Base-by-base conservation (phyloP, 345 rosid genomes). In the Jatropha curcas region DNA sequence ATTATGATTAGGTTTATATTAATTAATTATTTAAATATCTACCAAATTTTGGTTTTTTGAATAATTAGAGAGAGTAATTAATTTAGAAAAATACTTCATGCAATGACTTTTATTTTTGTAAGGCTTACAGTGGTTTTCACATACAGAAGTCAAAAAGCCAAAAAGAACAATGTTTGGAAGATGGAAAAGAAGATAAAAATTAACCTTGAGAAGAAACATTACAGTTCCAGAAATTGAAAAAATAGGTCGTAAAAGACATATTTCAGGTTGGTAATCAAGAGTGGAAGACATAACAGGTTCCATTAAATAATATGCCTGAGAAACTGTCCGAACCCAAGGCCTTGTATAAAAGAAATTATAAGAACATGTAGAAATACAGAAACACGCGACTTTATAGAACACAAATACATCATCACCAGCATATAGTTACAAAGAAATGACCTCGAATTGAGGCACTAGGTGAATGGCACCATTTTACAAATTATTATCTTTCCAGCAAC, bases 301-400 rank as follows among this genome's bases (percentile, higher is more conserved):
- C 16, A 41, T 8, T 50, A 12, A 39, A 68, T 53, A 53, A 41
- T 27, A 27, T 27, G 20, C 56, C 7, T 5, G 27, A 10, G n/a
- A 35, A 0, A 37, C 22, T 55, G 30, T 55, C 69, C 69, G 17
- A 51, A 67, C 61, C 52, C 70, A 69, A 52, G 27, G 56, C 57
- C 43, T 69, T 52, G 65, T 45, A 73, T 76, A 66, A 71, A 41
- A 68, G 4, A 51, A 69, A 70, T 31, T n/a, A 27, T 48, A 67
- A 72, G n/a, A 59, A 51, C 31, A 24, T 76, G 66, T 30, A 71
- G 59, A 28, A 80, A 76, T 62, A 77, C 75, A 83, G 41, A 67
- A 74, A 79, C 82, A 72, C 74, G 56, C 80, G 62, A 74, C 72
- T 71, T 76, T 76, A 78, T 76, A 78, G 68, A 72, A 74, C 41